Evolutionary conservation across 1,284 basidiomycete species (phyloP), one percentile per base, ranked within the genome.

Genomic region (Cryptococcus deneoformans): DNA sequence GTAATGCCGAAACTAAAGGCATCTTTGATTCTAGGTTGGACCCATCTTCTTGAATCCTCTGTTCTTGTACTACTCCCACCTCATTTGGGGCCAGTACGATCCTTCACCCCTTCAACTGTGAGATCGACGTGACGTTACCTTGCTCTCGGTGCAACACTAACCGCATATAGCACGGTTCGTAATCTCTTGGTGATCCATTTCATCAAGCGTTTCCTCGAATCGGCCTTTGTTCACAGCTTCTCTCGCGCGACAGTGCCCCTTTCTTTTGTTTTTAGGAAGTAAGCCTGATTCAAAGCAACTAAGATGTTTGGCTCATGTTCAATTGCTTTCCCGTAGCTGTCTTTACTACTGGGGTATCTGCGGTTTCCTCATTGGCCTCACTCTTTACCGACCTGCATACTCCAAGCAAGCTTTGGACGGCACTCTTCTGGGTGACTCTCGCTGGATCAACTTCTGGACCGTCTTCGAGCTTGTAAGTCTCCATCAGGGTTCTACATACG

Each of bases 231-330:
- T 1, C 94, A 97, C 76, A 87, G 90, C 16, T 99, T 99, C 82
- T 96, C 92, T 38, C 87, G 93, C 77, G 88, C 86, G 2, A 97
- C 95, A 0, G 96, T 99, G 88, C 96, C 95, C 1, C 79, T 89
- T 57, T 77, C 78, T 20, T 92, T 93, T 73, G 84, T 99, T 47
- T 89, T 94, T 81, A 89, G 89, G 75, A 99, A 99, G 91, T 94
- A 57, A 47, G 83, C 77, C 60, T 40, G 16, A 29, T 29, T 29
- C 29, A 29, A 29, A 29, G 29, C 29, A 29, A 29, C 29, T 29
- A 29, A 29, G 29, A 29, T 29, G 29, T 29, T 29, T 29, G 29
- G 29, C 29, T 29, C 29, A 48, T 6, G 47, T 9, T 35, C 39
- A 10, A 54, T 38, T 52, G 46, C 42, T 50, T 29, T 29, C 3